Conservation (phyloP, 139 green algal genomes). For the Mesostigma viride region DNA sequence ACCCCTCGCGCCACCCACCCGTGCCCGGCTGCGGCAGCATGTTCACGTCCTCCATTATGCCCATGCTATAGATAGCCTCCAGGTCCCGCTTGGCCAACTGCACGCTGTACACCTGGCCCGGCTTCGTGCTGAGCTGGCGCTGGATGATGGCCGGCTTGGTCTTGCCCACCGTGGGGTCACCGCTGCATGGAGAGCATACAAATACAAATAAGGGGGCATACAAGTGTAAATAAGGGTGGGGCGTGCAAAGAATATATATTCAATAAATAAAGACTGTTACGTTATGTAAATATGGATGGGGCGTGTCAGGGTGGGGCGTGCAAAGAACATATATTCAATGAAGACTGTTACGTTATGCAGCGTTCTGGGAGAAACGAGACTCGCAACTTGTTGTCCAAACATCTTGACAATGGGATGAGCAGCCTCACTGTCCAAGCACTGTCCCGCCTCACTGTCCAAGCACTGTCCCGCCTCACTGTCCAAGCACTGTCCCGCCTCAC, state of each 20-base stretch:
- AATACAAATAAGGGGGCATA: neutral
- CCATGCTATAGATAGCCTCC: constrained; percentile 77
- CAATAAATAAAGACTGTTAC: no score
- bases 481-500: no score
- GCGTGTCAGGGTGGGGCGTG: neutral
- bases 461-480: no score
- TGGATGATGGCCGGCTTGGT: constrained; percentile 66
- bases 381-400: no score
- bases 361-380: no score
- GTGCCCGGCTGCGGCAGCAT: constrained; percentile 68
- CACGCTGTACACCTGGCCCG: constrained; percentile 66
- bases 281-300: no score
- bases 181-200: constrained; percentile 13
- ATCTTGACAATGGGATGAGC: no score
- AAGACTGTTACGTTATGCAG: no score
- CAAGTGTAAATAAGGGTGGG: neutral
- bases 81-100: constrained; percentile 66
- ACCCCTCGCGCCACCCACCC: no score
- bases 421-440: no score
- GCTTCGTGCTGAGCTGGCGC: constrained; percentile 60
- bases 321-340: no score
- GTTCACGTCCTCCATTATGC: constrained; percentile 89
- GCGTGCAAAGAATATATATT: neutral
- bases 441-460: no score
- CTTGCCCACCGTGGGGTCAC: constrained; percentile 35